Evolutionary conservation across 2,329 filamentous ascomycete genomes (phyloP).

Genomic region (Leptoxyphium fumago): DNA sequence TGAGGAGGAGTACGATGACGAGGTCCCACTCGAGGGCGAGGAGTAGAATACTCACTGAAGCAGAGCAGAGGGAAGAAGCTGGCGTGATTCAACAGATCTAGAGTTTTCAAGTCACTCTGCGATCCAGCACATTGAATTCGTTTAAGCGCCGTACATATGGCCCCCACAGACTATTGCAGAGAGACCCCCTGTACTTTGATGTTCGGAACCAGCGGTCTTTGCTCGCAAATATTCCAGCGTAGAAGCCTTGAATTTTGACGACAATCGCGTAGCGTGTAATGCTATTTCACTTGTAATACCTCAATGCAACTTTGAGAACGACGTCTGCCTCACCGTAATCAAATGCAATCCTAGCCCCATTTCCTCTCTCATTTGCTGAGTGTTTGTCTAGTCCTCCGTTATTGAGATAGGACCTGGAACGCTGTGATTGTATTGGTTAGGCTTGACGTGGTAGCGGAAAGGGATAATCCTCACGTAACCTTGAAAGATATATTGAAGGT

Average conservation of each 20-base stretch:
- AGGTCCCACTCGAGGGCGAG: slow-evolving; percentile 57
- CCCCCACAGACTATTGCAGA: neutral
- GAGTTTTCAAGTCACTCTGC: neutral
- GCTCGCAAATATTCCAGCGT: neutral
- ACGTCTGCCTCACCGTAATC: too few relatives aligned
- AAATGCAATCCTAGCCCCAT: too few relatives aligned
- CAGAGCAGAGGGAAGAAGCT: neutral
- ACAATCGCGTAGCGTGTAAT: neutral
- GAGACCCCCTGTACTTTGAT: neutral
- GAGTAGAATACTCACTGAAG: slow-evolving; percentile 35
- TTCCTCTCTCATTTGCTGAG: too few relatives aligned
- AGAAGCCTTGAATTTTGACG: neutral
- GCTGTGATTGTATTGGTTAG: too few relatives aligned
- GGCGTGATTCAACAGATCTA: neutral
- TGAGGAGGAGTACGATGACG: slow-evolving; percentile 90
- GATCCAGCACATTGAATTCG: too few relatives aligned
- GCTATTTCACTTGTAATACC: neutral
- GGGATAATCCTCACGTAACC: too few relatives aligned
- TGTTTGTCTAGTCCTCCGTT: too few relatives aligned
- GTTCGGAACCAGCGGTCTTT: neutral
- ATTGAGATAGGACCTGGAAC: too few relatives aligned
- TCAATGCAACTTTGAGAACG: neutral
- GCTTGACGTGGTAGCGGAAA: too few relatives aligned
- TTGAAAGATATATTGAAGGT: too few relatives aligned
- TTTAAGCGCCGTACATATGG: too few relatives aligned